Base-by-base conservation (phyloP, 345 rosid genomes). In the Trapa incisa region DNA sequence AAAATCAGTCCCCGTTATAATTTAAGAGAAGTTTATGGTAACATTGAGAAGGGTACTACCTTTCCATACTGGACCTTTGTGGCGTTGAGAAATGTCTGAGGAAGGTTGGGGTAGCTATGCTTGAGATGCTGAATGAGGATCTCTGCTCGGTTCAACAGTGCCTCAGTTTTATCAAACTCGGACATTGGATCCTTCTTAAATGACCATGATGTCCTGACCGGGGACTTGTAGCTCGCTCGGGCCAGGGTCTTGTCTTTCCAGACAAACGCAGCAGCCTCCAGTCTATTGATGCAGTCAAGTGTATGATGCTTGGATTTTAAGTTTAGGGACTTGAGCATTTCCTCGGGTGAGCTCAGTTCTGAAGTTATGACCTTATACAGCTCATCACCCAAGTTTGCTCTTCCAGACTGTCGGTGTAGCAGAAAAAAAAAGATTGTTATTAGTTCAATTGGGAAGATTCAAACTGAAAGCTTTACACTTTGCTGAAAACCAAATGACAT, bases 1-100 rank as follows among this genome's bases (percentile, higher is more conserved):
- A 22, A 14, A 67, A 67, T 29, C 45, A 32, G 15, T 10, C 16
- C 35, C 35, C 0, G 3, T 7, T 38, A 5, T 37, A 58, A 22
- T 22, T 33, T n/a, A 15, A 22, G 12, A 3, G 4, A 37, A 12
- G 65, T 15, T 3, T 2, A 50, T 12, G 64, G 13, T 37, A 56
- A n/a, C 16, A 43, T 22, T 13, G 43, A 17, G 33, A 15, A 0
- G 33, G 69, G 71, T 75, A 73, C 29, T 68, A 90, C 99, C 92
- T 87, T 90, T 80, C 96, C 96, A 42, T 82, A 94, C 32, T 91
- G 94, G 79, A 94, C 78, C 82, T 94, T 94, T 47, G 89, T 80
- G 67, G 86, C 87, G 68, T 88, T 87, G 22, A 94, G 85, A 80
- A 90, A 94, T 35, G 99, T 82, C n/a, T 81, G 96, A 56, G 99